Conservation (phyloP, 2,329 filamentous ascomycete genomes). For the Rutstroemia sp. region DNA sequence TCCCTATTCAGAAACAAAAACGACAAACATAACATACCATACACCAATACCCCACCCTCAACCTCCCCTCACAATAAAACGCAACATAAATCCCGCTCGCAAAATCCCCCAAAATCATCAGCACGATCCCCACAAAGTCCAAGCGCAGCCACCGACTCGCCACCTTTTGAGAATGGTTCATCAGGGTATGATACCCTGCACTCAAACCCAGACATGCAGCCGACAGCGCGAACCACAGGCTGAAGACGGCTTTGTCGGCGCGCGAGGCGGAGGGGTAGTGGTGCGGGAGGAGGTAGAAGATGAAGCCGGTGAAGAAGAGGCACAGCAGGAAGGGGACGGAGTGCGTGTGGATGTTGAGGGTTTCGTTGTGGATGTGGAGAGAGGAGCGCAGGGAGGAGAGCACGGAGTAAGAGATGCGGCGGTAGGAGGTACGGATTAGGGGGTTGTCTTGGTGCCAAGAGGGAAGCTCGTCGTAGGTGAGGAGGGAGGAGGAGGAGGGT, state of each 20-base stretch:
- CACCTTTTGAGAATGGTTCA: conserved; percentile 1
- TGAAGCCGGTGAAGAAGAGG: background rate
- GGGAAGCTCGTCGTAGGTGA: conserved; percentile 5
- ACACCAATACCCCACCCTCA: conserved; percentile 1
- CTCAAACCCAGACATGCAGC: conserved; percentile 1
- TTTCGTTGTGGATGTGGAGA: conserved; percentile 4
- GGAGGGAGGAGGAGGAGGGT: background rate
- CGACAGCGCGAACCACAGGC: background rate
- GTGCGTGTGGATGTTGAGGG: conserved; percentile 3
- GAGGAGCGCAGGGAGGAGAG: background rate
- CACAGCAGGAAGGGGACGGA: background rate
- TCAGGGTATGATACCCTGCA: background rate
- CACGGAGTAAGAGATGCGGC: background rate
- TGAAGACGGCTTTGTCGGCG: background rate
- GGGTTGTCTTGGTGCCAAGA: conserved; percentile 4
- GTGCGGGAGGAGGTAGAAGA: background rate
- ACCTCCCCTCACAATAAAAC: conserved; percentile 7
- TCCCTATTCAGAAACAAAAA: background rate
- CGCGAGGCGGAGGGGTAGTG: background rate
- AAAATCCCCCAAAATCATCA: conserved; percentile 7
- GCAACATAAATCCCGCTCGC: conserved; percentile 1
- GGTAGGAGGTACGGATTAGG: conserved; percentile 1
- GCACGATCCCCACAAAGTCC: conserved; percentile 6
- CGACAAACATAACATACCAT: background rate
- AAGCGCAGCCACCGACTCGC: background rate